Evolutionary conservation across 106 monocot genomes (phyloP), one percentile per base, ranked within the genome.

Genomic region (Narthecium ossifragum): DNA sequence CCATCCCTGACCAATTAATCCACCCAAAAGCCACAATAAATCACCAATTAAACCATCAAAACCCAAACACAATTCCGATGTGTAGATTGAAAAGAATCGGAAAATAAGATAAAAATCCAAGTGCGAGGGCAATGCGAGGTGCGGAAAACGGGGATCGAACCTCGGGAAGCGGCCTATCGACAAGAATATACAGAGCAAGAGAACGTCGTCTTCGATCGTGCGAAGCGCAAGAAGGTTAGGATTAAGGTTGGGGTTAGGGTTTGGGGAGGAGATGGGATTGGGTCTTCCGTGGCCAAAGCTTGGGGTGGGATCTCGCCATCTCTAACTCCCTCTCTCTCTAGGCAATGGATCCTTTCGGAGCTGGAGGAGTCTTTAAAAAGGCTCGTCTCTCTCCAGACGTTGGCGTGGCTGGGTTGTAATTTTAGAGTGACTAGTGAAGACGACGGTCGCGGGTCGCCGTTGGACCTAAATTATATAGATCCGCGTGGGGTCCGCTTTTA

Each of bases 1-100:
- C 76, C 92, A 92, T 84, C 38, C 36, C 68, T 41, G 17, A 41
- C 41, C 41, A 41, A 5, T 8, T 8, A 41, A 41, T 41, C 41
- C 17, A 11, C 11, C 41, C 41, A 2, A 41, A 41, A 12, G 7
- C 7, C 41, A 41, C 41, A 17, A 41, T 38, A 30, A 53, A 11
- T 43, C 67, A 26, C 26, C 30, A 53, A 17, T 15, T 11, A 9
- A 22, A 28, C 27, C 25, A 28, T 8, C 27, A 11, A 17, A 21
- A 2, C 21, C 28, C 24, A 20, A 18, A 18, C 21, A 32, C 6
- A n/a, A 28, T 12, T 34, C 37, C 17, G 17, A 12, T 7, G 23
- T 30, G 11, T 5, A 1, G 8, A 0, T 9, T 14, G 8, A 32
- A 12, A 14, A 46, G 14, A n/a, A 32, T 4, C 32, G 9, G 26